Evolutionary conservation across 805 yeast species (phyloP), one percentile per base, ranked within the genome.

Genomic region (Dipodascus geniculatus): DNA sequence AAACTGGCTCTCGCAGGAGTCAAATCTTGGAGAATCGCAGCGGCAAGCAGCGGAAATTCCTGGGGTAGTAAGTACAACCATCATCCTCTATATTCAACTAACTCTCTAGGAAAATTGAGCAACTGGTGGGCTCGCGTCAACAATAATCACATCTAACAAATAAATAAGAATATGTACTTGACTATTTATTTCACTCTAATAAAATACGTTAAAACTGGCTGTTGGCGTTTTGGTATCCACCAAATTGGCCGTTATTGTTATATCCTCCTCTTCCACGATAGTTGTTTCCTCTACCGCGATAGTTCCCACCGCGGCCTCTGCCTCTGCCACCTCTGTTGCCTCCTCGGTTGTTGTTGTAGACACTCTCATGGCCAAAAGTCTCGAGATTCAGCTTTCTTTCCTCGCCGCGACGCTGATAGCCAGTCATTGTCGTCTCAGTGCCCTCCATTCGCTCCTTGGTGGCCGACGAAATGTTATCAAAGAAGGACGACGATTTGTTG

Each of bases 401-500:
- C 60, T 83, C 85, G 49, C 76, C 71, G 82, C 95, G 83, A 63
- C 81, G 77, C 79, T 80, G 72, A 51, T 49, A 56, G 17, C 52
- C 53, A 22, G 60, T 28, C 48, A 51, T 35, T 20, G 56, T 50
- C 24, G 65, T 67, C 6, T 67, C 63, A 42, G 82, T 74, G 28
- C 58, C 57, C 23, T 61, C 67, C 9, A 52, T 47, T 35, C 60
- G 53, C 42, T 64, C 69, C 47, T 61, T 65, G 22, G 62, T 69
- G 2, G 88, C 82, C 9, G 88, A 79, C 9, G 95, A 85, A 54
- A 91, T 79, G 57, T 78, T 80, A 69, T 93, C 98, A 64, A 91
- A 91, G 68, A 93, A 91, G 1, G 97, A 89, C 14, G 88, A 79
- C 63, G 78, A 77, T 67, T 83, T 88, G 71, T 89, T 79, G 72